These are phyloP conservation scores for Saccharomycopsis sp. DNA, from an alignment of 805 yeast species.

Conservation along the genomic window DNA sequence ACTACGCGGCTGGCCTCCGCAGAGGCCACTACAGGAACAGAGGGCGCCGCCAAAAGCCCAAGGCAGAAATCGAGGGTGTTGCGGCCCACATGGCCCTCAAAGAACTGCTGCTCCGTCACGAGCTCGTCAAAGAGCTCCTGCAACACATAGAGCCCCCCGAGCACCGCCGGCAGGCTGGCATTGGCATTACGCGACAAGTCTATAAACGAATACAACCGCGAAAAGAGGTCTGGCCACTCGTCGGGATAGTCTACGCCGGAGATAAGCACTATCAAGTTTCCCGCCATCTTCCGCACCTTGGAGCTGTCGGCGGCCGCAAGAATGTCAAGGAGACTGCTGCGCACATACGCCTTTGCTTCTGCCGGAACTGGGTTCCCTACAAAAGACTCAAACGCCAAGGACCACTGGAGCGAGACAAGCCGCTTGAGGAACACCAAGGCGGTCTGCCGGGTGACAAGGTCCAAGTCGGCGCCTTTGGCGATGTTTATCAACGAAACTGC, in stretches of 20 bases:
- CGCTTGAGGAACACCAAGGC: conserved; percentile 61
- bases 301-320: conserved; percentile 41
- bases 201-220: conserved; percentile 39
- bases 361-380: conserved; percentile 56
- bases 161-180: conserved; percentile 26
- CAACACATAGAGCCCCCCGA: conserved; percentile 55
- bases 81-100: conserved; percentile 62
- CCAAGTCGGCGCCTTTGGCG: conserved; percentile 19
- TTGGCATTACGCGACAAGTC: conserved; percentile 26
- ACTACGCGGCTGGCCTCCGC: conserved; percentile 30
- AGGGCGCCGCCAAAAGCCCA: conserved; percentile 25
- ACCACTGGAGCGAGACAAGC: conserved; percentile 70
- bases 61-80: conserved; percentile 47
- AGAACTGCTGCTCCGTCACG: conserved; percentile 79
- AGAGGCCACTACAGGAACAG: conserved; percentile 6
- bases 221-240: conserved; percentile 79
- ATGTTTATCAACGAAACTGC: conserved; percentile 38
- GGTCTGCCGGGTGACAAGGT: conserved; percentile 46
- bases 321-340: conserved; percentile 45
- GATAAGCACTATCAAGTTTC: conserved; percentile 74
- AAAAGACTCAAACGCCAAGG: conserved; percentile 72
- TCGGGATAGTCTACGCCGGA: conserved; percentile 91
- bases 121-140: conserved; percentile 81
- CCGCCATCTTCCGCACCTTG: conserved; percentile 58
- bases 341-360: conserved; percentile 43